Conservation (phyloP, 371 early-diverging fungal genomes). For the Rhizopus arrhizus region DNA sequence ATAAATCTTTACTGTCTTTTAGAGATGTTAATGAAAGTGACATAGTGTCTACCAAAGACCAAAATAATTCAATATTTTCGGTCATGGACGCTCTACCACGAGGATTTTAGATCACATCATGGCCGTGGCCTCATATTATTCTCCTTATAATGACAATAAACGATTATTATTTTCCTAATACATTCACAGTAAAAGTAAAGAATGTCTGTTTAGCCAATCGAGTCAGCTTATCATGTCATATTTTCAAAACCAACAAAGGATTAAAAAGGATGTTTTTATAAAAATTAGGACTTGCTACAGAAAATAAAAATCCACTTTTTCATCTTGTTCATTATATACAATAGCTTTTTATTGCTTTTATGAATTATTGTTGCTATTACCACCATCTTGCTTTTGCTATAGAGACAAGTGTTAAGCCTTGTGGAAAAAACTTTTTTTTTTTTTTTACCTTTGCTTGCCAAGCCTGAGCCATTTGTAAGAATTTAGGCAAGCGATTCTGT, state of each 20-base stretch:
- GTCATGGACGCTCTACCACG: slow-evolving; percentile 63
- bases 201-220: slow-evolving; percentile 2
- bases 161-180: slow-evolving; percentile 23
- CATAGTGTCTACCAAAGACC: slow-evolving; percentile 78
- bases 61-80: slow-evolving; percentile 75
- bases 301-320: neutral
- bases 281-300: neutral
- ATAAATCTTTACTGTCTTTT: slow-evolving; percentile 69
- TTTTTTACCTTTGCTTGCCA: slow-evolving; percentile 65
- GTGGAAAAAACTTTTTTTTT: too few species aligned
- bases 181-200: slow-evolving; percentile 15
- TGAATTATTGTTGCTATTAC: too few species aligned
- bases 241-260: slow-evolving; percentile 2
- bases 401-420: too few species aligned
- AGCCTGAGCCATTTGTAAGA: slow-evolving; percentile 88
- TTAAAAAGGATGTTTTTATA: neutral
- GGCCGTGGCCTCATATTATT: slow-evolving; percentile 49
- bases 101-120: slow-evolving; percentile 5
- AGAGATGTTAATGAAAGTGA: slow-evolving; percentile 87
- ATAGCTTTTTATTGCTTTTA: neutral
- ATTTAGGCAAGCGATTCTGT: slow-evolving; percentile 82
- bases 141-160: slow-evolving; percentile 49
- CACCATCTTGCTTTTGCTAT: too few species aligned
- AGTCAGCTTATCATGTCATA: slow-evolving; percentile 17
- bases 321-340: neutral